Percentiles rank a stretch among this genome's conserved stretches.
phyloP scores from a whole-genome alignment of 2,329 filamentous ascomycete species.

The Diplodia sapinea region DNA sequence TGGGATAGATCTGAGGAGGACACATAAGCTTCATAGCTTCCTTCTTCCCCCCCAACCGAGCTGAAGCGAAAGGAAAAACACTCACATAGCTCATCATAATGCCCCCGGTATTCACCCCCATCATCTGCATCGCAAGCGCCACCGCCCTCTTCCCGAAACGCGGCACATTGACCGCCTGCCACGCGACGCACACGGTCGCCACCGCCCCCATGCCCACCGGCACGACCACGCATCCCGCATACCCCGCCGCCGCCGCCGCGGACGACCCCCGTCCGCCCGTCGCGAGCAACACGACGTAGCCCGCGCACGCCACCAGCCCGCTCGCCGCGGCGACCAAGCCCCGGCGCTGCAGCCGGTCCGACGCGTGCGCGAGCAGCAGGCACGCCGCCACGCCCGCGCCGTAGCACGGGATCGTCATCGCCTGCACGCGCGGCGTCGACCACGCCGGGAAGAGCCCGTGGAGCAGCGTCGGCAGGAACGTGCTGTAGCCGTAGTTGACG shows the following conservation, averaged over 20 bases:
- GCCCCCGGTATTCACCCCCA: constrained; percentile 71
- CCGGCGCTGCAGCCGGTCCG: too few relatives aligned
- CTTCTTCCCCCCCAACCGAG: too few relatives aligned
- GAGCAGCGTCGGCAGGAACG: constrained; percentile 81
- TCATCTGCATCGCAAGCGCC: constrained; percentile 58
- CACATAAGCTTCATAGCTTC: background rate
- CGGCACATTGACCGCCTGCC: constrained; percentile 58
- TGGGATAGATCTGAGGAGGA: constrained; percentile 52
- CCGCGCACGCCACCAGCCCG: constrained; percentile 63
- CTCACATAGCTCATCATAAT: constrained; percentile 75
- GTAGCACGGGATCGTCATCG: too few relatives aligned
- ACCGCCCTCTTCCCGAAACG: constrained; percentile 68
- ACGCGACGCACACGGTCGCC: constrained; percentile 62
- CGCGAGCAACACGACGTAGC: constrained; percentile 62
- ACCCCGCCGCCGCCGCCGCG: constrained; percentile 64
- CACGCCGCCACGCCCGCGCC: too few relatives aligned
- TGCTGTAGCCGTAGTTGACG: constrained; percentile 79
- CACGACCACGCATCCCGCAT: constrained; percentile 78
- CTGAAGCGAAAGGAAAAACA: too few relatives aligned
- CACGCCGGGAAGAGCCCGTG: constrained; percentile 67
- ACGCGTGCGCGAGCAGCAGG: too few relatives aligned
- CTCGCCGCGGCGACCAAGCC: constrained; percentile 63
- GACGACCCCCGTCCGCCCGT: constrained; percentile 45
- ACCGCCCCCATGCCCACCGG: constrained; percentile 72
- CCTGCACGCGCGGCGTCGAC: constrained; percentile 53